These are phyloP conservation scores for Camellia sinensis DNA, from an alignment of 148 eudicot genomes.

Conservation along the genomic window DNA sequence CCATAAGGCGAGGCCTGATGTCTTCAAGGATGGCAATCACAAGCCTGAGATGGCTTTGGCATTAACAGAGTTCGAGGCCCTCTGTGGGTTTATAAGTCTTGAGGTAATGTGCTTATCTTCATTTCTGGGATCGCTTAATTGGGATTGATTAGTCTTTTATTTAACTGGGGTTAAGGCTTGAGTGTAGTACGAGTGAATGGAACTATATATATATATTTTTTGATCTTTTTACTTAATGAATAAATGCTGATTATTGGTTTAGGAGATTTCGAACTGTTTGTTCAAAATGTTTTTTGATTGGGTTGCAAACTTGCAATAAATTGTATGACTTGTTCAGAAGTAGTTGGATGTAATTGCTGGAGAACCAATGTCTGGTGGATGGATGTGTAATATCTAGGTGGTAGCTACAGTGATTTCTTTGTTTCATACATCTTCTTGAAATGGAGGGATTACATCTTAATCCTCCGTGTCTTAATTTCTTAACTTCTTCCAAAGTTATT, in stretches of 20 bases:
- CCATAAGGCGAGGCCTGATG: slow-evolving; percentile 58
- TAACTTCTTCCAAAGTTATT: neutral
- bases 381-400: neutral
- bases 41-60: slow-evolving; percentile 99
- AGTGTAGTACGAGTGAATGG: neutral
- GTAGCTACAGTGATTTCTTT: neutral
- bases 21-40: slow-evolving; percentile 75
- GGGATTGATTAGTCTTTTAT: neutral
- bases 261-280: no score
- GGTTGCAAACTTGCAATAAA: neutral
- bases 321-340: neutral
- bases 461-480: no score
- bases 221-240: neutral
- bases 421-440: neutral
- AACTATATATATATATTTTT: neutral
- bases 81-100: slow-evolving; percentile 73
- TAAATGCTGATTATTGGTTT: neutral
- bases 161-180: neutral
- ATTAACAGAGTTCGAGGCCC: slow-evolving; percentile 76
- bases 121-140: neutral
- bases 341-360: neutral
- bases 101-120: slow-evolving; percentile 43
- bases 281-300: neutral
- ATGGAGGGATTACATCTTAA: neutral
- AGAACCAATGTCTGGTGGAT: neutral